Evolutionary conservation across 352 stramenopile species (phyloP), one percentile per base, ranked within the genome.

Genomic region (Globisporangium alternatum): DNA sequence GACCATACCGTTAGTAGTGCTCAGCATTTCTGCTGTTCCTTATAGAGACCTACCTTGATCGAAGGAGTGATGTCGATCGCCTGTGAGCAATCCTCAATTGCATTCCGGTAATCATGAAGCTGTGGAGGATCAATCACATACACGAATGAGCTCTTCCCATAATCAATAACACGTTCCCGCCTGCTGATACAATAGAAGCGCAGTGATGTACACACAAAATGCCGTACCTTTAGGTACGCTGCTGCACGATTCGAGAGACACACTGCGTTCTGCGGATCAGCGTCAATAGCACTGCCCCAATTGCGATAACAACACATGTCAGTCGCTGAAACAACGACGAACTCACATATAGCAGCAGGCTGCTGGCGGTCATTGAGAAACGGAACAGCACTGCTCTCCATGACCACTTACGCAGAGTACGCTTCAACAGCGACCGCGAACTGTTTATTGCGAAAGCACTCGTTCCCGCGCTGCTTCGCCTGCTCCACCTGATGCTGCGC

Each of bases 161-260:
- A 10, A 30, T 13, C n/a, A 3, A 30, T 13, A 51, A 15, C 4
- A 17, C 8, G 44, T 30, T 22, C 28, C n/a, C 39, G 5, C 7
- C 49, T 60, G 9, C 49, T 60, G 9, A 22, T 12, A 31, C 44
- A 21, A 56, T n/a, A 25, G 35, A 44, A 13, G 1, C 1, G n/a
- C 1, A 41, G 35, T 15, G 35, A 41, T 54, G 21, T 12, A 31
- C 13, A 52, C 33, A 22, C 48, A 17, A 31, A n/a, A 13, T 6
- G 13, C n/a, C 25, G 3, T 33, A 87, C 82, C 70, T 91, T 89
- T 17, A 92, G 64, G 39, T 80, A 76, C 8, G 78, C 79, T 25
- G 81, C 81, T 37, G 83, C 83, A 65, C 83, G 73, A 59, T 92
- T 92, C n/a, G 81, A 88, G n/a, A 80, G 71, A 12, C 71, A 77